Percentiles rank a stretch among this genome's conserved stretches.
These are phyloP conservation scores for Aspergillus novoparasiticus DNA, from an alignment of 2,329 filamentous ascomycete genomes.

Conservation along the genomic window DNA sequence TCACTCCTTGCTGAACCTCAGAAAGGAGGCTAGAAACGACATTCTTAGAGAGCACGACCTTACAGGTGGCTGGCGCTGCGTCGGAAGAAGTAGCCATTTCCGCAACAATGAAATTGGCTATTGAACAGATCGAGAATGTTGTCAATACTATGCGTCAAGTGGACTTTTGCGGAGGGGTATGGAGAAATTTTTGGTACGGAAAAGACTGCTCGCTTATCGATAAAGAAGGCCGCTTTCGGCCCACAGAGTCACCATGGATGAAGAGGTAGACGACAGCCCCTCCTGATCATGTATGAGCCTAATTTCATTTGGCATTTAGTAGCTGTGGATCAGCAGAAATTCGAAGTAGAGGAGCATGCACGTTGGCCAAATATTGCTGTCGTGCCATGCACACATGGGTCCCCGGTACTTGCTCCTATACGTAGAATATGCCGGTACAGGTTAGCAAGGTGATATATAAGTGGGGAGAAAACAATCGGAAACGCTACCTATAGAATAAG, in stretches of 20 bases:
- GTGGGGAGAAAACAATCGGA: neutral
- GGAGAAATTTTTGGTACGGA: constrained; percentile 29
- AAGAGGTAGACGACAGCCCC: neutral
- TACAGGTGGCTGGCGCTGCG: constrained; percentile 63
- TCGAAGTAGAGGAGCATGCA: neutral
- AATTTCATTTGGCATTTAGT: neutral
- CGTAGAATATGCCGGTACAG: neutral
- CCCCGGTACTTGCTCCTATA: neutral
- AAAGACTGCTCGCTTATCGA: constrained; percentile 43
- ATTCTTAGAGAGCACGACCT: constrained; percentile 85
- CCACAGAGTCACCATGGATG: constrained; percentile 6
- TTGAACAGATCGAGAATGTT: constrained; percentile 3
- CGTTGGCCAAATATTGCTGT: neutral
- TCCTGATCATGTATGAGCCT: neutral
- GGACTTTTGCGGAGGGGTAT: constrained; percentile 21
- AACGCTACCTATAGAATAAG: neutral
- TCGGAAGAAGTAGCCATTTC: constrained; percentile 37
- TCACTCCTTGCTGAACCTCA: constrained; percentile 76
- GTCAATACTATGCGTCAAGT: constrained; percentile 1
- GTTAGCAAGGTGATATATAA: neutral
- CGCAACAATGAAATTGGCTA: constrained; percentile 6
- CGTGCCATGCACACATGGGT: neutral
- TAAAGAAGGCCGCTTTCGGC: constrained; percentile 39
- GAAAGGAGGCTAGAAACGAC: constrained; percentile 79
- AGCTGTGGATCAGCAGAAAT: neutral